Percentiles rank a stretch among this genome's conserved stretches.
phyloP scores from a whole-genome alignment of 129 eudicot genomes.

The Daucus carota region DNA sequence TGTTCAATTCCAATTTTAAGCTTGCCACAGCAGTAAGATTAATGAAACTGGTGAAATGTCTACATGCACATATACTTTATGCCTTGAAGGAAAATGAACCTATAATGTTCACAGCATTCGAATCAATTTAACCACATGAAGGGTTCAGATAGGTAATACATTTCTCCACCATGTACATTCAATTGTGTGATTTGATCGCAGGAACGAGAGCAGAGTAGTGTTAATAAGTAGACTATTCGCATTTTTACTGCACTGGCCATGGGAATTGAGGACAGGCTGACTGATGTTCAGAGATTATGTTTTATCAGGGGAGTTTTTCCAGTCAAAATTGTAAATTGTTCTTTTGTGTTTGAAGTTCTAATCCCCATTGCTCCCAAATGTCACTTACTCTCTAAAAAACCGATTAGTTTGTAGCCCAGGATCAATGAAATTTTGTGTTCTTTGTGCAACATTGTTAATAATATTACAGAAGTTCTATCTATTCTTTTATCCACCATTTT shows the following conservation, averaged over 20 bases:
- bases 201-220: background rate
- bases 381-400: background rate
- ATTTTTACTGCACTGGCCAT: background rate
- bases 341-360: background rate
- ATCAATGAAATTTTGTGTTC: background rate
- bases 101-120: background rate
- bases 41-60: constrained; percentile 17
- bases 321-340: background rate
- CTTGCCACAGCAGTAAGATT: constrained; percentile 64
- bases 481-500: too few relatives aligned
- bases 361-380: background rate
- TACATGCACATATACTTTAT: background rate
- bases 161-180: constrained; percentile 22
- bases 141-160: constrained; percentile 15
- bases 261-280: background rate
- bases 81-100: background rate
- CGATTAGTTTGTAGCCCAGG: background rate
- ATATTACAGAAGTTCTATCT: too few relatives aligned
- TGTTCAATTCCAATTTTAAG: constrained; percentile 68
- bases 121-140: constrained; percentile 1
- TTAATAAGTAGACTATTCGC: background rate
- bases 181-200: constrained; percentile 5
- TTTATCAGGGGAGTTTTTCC: background rate
- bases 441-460: background rate
- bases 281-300: too few relatives aligned